These are phyloP conservation scores for Talaromyces wortmannii DNA, from an alignment of 495 filamentous ascomycete species.

Conservation along the genomic window DNA sequence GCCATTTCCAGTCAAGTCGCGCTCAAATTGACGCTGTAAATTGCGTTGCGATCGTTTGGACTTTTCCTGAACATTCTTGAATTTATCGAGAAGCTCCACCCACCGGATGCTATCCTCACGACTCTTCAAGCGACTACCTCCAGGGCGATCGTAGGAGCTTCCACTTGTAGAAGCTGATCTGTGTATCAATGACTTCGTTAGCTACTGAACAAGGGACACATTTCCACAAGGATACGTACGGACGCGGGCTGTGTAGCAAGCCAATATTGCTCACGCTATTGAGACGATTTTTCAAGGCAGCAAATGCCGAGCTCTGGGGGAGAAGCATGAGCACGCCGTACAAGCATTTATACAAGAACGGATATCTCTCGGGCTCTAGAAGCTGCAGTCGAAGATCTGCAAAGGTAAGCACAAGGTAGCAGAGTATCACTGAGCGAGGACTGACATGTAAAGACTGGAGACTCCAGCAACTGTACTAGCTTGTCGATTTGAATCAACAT, in stretches of 20 bases:
- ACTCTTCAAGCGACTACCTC: constrained; percentile 65
- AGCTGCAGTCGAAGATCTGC: constrained; percentile 93
- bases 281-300: constrained; percentile 91
- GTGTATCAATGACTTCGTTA: background rate
- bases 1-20: constrained; percentile 11
- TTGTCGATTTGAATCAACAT: constrained; percentile 99
- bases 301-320: constrained; percentile 94
- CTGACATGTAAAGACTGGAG: constrained; percentile 93
- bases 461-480: constrained; percentile 93
- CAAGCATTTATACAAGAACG: constrained; percentile 95
- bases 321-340: constrained; percentile 97
- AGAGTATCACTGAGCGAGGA: background rate
- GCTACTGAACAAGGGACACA: constrained; percentile 3
- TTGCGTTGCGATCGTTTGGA: constrained; percentile 48
- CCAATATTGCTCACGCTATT: constrained; percentile 96
- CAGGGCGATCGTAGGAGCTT: constrained; percentile 54
- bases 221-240: constrained; percentile 49
- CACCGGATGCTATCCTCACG: constrained; percentile 86
- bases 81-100: constrained; percentile 95
- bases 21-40: constrained; percentile 24
- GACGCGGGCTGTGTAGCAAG: constrained; percentile 79
- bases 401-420: constrained; percentile 2
- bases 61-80: constrained; percentile 79
- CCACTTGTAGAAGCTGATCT: background rate
- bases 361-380: constrained; percentile 95